phyloP scores from a whole-genome alignment of 257 asterid genomes.

The Solanum tacnaense region DNA sequence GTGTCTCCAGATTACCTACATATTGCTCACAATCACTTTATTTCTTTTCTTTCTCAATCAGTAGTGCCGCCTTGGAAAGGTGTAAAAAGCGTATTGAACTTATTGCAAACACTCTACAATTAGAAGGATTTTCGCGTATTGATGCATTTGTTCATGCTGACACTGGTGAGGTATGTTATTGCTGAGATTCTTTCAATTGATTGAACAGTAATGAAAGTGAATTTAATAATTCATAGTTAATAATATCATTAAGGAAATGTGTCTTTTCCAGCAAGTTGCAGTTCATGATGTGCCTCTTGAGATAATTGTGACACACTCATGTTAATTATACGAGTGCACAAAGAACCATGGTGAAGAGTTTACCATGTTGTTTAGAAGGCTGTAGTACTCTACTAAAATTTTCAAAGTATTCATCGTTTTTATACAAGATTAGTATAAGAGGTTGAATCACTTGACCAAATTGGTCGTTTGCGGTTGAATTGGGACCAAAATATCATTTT shows the following conservation, averaged over 20 bases:
- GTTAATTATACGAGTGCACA: background rate
- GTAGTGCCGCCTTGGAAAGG: constrained; percentile 46
- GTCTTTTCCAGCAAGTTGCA: background rate
- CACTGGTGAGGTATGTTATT: constrained; percentile 59
- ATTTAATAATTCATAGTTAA: background rate
- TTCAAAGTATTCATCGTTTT: background rate
- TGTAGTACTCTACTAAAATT: background rate
- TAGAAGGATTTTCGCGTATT: constrained; percentile 85
- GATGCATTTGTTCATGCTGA: constrained; percentile 84
- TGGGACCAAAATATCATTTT: background rate
- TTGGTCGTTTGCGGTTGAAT: background rate
- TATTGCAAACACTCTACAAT: constrained; percentile 64
- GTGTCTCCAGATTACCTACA: background rate
- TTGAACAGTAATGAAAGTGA: background rate
- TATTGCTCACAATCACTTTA: background rate
- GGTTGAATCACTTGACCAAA: background rate
- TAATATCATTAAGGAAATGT: background rate
- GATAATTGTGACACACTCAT: background rate
- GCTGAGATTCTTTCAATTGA: background rate
- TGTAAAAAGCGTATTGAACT: constrained; percentile 61
- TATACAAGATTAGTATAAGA: background rate
- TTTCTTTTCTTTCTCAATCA: constrained; percentile 16
- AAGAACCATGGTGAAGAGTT: background rate
- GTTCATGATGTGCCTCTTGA: background rate
- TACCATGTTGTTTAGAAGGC: background rate